These are phyloP conservation scores for Lojkania enalia DNA, from an alignment of 2,329 filamentous ascomycete genomes.

Conservation along the genomic window DNA sequence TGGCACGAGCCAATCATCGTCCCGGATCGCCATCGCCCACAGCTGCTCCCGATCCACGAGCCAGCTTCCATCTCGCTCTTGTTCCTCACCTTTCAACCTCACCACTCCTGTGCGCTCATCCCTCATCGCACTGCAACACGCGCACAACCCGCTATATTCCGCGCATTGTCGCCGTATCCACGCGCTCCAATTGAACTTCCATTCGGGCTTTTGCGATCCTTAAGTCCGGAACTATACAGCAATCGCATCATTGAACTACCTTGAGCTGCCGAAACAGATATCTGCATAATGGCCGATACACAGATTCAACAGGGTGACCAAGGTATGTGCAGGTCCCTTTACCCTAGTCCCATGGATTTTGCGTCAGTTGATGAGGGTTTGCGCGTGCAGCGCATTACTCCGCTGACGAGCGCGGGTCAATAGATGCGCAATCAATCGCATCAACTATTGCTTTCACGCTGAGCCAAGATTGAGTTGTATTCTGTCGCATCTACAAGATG, in stretches of 20 bases:
- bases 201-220: slow-evolving; percentile 23
- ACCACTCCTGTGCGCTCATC: slow-evolving; percentile 16
- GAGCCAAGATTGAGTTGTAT: too few species aligned
- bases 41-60: slow-evolving; percentile 36
- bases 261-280: slow-evolving; percentile 17
- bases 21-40: slow-evolving; percentile 30
- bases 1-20: slow-evolving; percentile 28
- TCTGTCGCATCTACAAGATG: too few species aligned
- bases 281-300: slow-evolving; percentile 38
- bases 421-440: slow-evolving; percentile 35
- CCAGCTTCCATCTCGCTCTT: slow-evolving; percentile 22
- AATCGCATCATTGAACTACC: slow-evolving; percentile 36
- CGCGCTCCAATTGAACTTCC: slow-evolving; percentile 29
- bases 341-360: background rate
- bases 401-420: slow-evolving; percentile 7
- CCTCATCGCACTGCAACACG: slow-evolving; percentile 21
- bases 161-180: slow-evolving; percentile 18
- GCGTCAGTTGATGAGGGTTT: background rate
- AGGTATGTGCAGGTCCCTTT: slow-evolving; percentile 27
- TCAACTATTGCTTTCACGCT: too few species aligned
- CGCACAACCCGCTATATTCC: slow-evolving; percentile 27
- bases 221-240: slow-evolving; percentile 22
- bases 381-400: slow-evolving; percentile 5
- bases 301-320: slow-evolving; percentile 43
- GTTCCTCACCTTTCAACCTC: slow-evolving; percentile 27